Percentiles rank a stretch among this genome's conserved stretches.
These are phyloP conservation scores for Castanea mollissima DNA, from an alignment of 306 rosid genomes.

Conservation along the genomic window DNA sequence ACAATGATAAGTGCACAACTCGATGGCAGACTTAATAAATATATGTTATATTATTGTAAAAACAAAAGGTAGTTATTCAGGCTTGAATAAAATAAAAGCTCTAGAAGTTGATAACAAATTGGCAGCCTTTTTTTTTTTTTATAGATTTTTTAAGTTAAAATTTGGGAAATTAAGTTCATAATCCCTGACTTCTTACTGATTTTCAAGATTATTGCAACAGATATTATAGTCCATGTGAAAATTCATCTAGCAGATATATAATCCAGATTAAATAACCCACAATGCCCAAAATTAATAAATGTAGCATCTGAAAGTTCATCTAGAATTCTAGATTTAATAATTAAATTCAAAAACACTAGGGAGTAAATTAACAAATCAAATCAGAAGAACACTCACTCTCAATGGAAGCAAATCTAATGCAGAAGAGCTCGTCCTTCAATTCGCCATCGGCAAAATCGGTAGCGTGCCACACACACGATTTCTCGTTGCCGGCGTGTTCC, in stretches of 20 bases:
- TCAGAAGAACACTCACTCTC: constrained; percentile 60
- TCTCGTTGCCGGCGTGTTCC: constrained; percentile 96
- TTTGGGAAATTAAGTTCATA: not conserved
- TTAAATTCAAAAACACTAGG: not conserved
- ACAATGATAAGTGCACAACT: not conserved
- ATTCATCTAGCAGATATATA: too few relatives aligned
- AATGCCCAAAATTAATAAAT: too few relatives aligned
- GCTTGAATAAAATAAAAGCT: not conserved
- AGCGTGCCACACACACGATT: constrained; percentile 96
- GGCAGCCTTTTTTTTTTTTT: not conserved
- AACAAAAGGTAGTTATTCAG: too few relatives aligned
- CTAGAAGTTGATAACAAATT: not conserved
- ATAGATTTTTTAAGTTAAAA: not conserved
- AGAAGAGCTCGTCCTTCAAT: constrained; percentile 93
- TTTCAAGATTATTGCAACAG: not conserved
- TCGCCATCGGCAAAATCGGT: constrained; percentile 94
- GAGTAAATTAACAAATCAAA: not conserved
- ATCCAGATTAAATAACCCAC: too few relatives aligned
- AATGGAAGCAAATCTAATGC: constrained; percentile 87
- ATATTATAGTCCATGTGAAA: not conserved
- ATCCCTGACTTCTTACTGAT: not conserved
- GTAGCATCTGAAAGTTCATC: too few relatives aligned
- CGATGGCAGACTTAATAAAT: not conserved
- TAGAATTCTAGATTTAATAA: not conserved
- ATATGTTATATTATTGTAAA: not conserved